Evolutionary conservation across 495 filamentous ascomycete genomes (phyloP).

Genomic region (Amniculicola lignicola): DNA sequence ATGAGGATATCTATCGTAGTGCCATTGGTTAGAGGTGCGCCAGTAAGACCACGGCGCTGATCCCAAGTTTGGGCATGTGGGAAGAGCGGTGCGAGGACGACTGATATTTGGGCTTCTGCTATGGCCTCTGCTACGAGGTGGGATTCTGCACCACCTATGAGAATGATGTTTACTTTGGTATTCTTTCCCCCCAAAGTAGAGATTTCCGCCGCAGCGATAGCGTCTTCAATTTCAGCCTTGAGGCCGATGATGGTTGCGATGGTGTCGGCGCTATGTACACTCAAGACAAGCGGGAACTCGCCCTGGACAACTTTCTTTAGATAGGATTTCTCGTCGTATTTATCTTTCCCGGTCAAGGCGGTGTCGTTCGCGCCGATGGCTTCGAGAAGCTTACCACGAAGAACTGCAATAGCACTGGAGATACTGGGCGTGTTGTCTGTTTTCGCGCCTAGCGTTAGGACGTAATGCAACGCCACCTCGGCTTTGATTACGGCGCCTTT

Average conservation of each 20-base stretch:
- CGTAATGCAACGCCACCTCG: slow-evolving; percentile 49
- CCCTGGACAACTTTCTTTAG: slow-evolving; percentile 30
- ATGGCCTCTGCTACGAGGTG: slow-evolving; percentile 31
- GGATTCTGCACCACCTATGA: slow-evolving; percentile 35
- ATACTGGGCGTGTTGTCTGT: slow-evolving; percentile 25
- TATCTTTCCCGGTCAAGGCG: not conserved
- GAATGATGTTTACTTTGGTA: slow-evolving; percentile 18
- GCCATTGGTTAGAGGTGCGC: slow-evolving; percentile 43
- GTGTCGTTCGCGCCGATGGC: slow-evolving; percentile 22
- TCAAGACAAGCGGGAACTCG: slow-evolving; percentile 28
- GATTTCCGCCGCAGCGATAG: not conserved
- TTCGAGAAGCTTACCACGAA: slow-evolving; percentile 31
- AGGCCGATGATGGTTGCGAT: slow-evolving; percentile 34
- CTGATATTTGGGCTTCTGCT: slow-evolving; percentile 23
- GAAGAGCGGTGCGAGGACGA: slow-evolving; percentile 35
- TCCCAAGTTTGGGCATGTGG: slow-evolving; percentile 33
- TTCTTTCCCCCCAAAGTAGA: not conserved
- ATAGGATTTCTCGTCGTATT: slow-evolving; percentile 22
- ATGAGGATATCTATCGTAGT: slow-evolving; percentile 48
- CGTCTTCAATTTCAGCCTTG: slow-evolving; percentile 32
- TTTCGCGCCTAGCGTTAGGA: slow-evolving; percentile 31
- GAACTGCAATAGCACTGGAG: slow-evolving; percentile 22
- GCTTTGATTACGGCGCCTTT: slow-evolving; percentile 44
- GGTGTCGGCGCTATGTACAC: slow-evolving; percentile 35
- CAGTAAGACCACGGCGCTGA: slow-evolving; percentile 34